phyloP scores from a whole-genome alignment of 1,139 yeast species.

The Geotrichum candidum region DNA sequence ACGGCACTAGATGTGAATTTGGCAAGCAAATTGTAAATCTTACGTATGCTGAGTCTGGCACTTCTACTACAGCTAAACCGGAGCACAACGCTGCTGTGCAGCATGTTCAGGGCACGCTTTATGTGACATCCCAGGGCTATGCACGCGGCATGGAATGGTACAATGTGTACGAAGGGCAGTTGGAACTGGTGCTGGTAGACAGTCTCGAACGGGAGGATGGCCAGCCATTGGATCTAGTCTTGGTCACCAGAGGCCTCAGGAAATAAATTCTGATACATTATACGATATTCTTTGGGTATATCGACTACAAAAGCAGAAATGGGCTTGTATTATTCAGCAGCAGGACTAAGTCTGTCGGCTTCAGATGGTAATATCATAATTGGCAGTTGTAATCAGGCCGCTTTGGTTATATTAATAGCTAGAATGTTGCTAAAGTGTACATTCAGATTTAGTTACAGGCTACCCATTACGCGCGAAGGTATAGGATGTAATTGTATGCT shows the following conservation, averaged over 20 bases:
- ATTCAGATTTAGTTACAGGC: too few relatives aligned
- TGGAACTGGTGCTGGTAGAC: constrained; percentile 9
- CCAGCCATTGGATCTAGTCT: neutral
- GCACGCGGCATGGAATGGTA: constrained; percentile 4
- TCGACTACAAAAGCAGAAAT: neutral
- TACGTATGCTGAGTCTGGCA: neutral
- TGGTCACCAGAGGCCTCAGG: neutral
- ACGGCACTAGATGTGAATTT: neutral
- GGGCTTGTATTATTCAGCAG: too few relatives aligned
- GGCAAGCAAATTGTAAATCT: constrained; percentile 1
- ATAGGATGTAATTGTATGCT: too few relatives aligned
- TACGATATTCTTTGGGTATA: neutral
- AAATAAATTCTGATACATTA: neutral
- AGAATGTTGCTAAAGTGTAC: too few relatives aligned
- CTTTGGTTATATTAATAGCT: too few relatives aligned
- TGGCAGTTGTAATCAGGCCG: too few relatives aligned
- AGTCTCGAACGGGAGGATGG: neutral
- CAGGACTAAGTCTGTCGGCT: too few relatives aligned
- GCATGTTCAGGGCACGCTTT: constrained; percentile 10
- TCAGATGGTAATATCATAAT: too few relatives aligned
- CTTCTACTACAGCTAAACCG: neutral
- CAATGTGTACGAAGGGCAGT: neutral
- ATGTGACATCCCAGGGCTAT: constrained; percentile 3
- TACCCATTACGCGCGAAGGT: too few relatives aligned
- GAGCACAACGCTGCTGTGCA: neutral